phyloP scores from a whole-genome alignment of 257 asterid species.

The Ligustrum vulgare region DNA sequence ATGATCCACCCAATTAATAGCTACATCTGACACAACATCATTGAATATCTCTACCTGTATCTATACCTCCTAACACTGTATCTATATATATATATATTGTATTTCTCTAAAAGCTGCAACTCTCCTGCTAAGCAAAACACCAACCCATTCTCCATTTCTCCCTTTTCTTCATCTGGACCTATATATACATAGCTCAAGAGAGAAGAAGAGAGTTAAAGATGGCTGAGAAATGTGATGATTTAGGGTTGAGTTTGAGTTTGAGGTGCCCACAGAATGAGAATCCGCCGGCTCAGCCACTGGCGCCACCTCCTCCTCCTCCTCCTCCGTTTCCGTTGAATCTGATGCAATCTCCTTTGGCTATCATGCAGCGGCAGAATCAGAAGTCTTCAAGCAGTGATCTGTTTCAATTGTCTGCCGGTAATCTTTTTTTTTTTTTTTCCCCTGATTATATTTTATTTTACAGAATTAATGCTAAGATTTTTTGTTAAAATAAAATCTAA shows the following conservation, averaged over 20 bases:
- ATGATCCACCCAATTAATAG: not conserved
- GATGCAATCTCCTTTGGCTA: constrained; percentile 46
- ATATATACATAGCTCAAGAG: not conserved
- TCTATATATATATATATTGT: not conserved
- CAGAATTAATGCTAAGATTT: not conserved
- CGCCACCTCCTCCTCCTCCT: constrained; percentile 13
- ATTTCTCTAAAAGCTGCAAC: not conserved
- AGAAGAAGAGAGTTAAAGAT: constrained; percentile 21
- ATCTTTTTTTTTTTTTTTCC: not conserved
- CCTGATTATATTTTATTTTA: not conserved
- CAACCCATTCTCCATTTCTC: not conserved
- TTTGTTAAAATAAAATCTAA: not conserved
- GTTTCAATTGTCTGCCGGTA: constrained; percentile 54
- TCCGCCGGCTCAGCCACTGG: constrained; percentile 16
- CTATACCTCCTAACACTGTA: not conserved
- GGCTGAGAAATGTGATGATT: constrained; percentile 60
- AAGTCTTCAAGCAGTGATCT: constrained; percentile 33
- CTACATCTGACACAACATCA: not conserved
- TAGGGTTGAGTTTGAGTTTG: constrained; percentile 69
- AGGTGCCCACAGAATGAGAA: constrained; percentile 38
- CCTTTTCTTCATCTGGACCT: not conserved
- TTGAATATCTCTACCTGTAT: not conserved
- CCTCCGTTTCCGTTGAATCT: constrained; percentile 54
- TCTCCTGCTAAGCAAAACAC: not conserved
- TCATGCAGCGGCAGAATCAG: constrained; percentile 33